Conservation (phyloP, 2,329 filamentous ascomycete genomes). For the Cryphonectria parasitica region DNA sequence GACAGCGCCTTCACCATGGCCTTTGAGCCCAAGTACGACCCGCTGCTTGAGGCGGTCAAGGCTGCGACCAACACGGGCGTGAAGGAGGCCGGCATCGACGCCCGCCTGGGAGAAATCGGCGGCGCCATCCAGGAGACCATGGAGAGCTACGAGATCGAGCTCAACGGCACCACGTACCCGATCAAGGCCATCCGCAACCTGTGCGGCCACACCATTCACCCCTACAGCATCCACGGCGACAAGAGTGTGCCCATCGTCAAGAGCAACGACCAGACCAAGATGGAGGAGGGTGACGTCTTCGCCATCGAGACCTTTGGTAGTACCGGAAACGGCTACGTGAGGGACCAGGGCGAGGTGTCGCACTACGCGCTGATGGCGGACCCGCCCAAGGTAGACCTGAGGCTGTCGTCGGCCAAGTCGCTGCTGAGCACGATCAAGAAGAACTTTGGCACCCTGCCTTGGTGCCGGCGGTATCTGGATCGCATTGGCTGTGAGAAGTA, state of each 20-base stretch:
- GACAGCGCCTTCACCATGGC: conserved; percentile 81
- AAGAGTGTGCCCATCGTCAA: conserved; percentile 96
- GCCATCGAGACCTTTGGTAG: conserved; percentile 96
- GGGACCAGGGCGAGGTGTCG: conserved; percentile 86
- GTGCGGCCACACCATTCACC: conserved; percentile 87
- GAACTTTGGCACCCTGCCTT: conserved; percentile 93
- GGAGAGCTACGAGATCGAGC: conserved; percentile 90
- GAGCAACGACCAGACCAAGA: conserved; percentile 84
- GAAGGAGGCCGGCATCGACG: conserved; percentile 89
- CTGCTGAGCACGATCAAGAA: conserved; percentile 90
- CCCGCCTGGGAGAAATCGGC: conserved; percentile 83
- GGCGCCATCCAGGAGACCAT: conserved; percentile 85
- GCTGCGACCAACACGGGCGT: conserved; percentile 85
- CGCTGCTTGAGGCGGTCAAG: conserved; percentile 72
- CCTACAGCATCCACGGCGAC: conserved; percentile 86
- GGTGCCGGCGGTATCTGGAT: conserved; percentile 88
- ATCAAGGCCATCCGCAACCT: conserved; percentile 87
- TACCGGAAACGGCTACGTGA: conserved; percentile 85
- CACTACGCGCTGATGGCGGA: conserved; percentile 82
- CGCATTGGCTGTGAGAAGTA: conserved; percentile 95
- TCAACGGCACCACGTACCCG: conserved; percentile 76
- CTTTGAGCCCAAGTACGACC: conserved; percentile 76
- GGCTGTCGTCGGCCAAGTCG: conserved; percentile 80
- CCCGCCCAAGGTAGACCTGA: conserved; percentile 74
- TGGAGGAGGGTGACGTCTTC: conserved; percentile 96